Conservation (phyloP, 2,329 filamentous ascomycete genomes). For the Botrytis cinerea region DNA sequence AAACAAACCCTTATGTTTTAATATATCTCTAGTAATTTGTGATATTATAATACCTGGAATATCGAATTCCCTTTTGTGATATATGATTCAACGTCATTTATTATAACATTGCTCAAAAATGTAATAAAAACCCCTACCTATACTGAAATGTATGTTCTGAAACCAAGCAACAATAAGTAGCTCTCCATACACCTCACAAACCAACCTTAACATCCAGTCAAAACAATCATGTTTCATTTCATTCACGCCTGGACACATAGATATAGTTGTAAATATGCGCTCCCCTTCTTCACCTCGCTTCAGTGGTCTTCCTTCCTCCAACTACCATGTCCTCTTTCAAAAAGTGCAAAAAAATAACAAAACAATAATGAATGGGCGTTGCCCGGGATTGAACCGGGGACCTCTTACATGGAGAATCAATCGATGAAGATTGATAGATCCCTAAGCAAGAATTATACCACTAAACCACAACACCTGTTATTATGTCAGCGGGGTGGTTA, state of each 20-base stretch:
- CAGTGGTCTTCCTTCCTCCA: background rate
- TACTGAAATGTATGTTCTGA: too few relatives aligned
- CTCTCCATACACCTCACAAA: background rate
- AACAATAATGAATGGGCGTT: background rate
- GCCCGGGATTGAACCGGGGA: slow-evolving; percentile 25
- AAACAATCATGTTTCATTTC: background rate
- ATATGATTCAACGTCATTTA: too few relatives aligned
- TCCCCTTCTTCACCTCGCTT: background rate
- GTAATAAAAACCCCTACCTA: too few relatives aligned
- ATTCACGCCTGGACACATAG: background rate
- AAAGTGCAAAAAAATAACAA: background rate
- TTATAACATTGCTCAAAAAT: too few relatives aligned
- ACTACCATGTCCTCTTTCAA: background rate
- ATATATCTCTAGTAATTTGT: too few relatives aligned
- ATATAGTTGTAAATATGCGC: background rate
- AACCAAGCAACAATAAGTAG: too few relatives aligned
- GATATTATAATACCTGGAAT: too few relatives aligned
- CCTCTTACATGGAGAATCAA: slow-evolving; percentile 14
- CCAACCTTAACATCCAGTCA: background rate
- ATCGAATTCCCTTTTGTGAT: too few relatives aligned
- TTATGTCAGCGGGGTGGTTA: rapidly evolving
- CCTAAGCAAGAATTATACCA: slow-evolving; percentile 25
- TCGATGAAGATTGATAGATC: background rate
- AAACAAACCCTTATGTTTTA: too few relatives aligned
- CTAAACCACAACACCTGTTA: slow-evolving; percentile 21